A percentile compares a stretch with the other conserved stretches of the same genome.
These are phyloP conservation scores for Globisporangium carolinianum DNA, from an alignment of 352 stramenopile species.

Conservation along the genomic window DNA sequence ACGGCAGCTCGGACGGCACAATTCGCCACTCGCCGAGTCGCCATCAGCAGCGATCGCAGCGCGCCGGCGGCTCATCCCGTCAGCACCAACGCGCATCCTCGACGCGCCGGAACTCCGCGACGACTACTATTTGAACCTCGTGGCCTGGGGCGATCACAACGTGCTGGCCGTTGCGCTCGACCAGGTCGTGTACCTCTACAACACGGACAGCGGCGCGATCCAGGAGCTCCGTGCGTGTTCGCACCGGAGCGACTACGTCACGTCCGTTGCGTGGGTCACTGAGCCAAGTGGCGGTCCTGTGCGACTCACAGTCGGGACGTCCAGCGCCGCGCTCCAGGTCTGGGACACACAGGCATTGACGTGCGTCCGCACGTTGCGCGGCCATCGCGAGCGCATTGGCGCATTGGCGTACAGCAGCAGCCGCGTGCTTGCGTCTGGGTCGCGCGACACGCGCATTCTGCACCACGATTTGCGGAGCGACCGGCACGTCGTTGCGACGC, in stretches of 20 bases:
- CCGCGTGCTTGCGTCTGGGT: constrained; percentile 84
- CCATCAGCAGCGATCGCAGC: background rate
- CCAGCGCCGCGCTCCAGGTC: constrained; percentile 86
- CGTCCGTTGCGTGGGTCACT: constrained; percentile 89
- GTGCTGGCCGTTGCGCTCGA: constrained; percentile 92
- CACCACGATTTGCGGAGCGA: constrained; percentile 28
- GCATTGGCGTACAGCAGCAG: constrained; percentile 91
- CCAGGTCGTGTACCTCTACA: constrained; percentile 94
- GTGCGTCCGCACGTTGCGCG: constrained; percentile 84
- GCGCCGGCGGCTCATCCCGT: constrained; percentile 22
- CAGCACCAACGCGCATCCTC: constrained; percentile 77
- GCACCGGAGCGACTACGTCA: constrained; percentile 87
- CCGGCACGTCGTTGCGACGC: constrained; percentile 56
- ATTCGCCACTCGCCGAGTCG: background rate
- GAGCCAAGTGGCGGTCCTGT: constrained; percentile 27
- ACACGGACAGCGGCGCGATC: constrained; percentile 88
- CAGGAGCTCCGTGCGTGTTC: constrained; percentile 70
- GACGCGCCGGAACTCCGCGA: constrained; percentile 95
- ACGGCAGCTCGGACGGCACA: constrained; percentile 3
- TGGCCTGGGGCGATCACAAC: constrained; percentile 93
- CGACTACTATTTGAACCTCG: constrained; percentile 97
- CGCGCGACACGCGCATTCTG: constrained; percentile 87
- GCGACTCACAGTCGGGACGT: constrained; percentile 92
- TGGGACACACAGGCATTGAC: constrained; percentile 89
- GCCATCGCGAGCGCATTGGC: constrained; percentile 86